Base-by-base conservation (phyloP, 2,329 filamentous ascomycete genomes). In the Mariannaea sp. region DNA sequence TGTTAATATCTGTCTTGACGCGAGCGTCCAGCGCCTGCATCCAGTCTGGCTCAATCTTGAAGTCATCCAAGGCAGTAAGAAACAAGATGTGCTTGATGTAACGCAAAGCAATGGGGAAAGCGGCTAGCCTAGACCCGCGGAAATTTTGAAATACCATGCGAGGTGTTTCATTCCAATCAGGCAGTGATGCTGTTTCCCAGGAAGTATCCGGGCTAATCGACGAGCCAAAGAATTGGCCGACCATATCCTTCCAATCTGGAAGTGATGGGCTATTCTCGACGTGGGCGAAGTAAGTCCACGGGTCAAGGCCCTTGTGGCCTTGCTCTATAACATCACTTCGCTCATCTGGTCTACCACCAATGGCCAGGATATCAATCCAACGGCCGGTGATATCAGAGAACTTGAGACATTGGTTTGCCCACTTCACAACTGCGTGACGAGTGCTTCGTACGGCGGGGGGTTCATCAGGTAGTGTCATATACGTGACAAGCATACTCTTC, bases 291-390 rank as follows among this genome's bases (percentile, higher is more conserved):
- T 78, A 76, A 0, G 75, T 80, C 79, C 80, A 82, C 10, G 83
- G 83, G 64, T 96, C 91, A 4, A 97, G 79, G 1, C 94, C 94
- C 70, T 91, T 92, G 56, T 85, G 86, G 2, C 92, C 94, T 73
- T 97, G 93, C 68, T 99, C 94, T 1, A 90, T 74, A 3, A 97
- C 86, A 67, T 97, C 93, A 55, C 86, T 88, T 39, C 89, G 83
- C 68, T 92, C 88, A 44, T 84, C 81, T 3, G 75, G 71, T 3
- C 80, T 80, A 10, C 86, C 86, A 13, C 83, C 85, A 7, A 94
- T 77, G 7, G 92, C 93, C 43, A 97, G 79, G 13, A 97, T 82
- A 69, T 97, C 85, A 40, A 97, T 89, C 90, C 91, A 97, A 42
- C 94, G 84, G 20, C 85, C 94, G 30, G 87, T 78, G 8, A 90